Base-by-base conservation (phyloP, 2,329 filamentous ascomycete species). In the Alternaria sp. region DNA sequence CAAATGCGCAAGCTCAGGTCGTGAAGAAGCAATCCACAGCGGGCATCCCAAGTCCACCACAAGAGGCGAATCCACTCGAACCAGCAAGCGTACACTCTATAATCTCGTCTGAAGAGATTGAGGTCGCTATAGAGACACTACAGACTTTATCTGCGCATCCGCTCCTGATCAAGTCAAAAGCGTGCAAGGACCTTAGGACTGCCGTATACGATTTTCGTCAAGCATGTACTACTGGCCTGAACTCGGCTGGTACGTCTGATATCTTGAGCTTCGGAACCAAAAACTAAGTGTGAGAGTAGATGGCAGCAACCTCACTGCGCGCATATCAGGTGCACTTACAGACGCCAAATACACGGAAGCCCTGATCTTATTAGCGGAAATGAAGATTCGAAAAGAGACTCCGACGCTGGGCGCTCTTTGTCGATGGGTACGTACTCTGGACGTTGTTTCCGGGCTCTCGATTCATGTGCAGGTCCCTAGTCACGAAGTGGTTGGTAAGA, bases 391-490 rank as follows among this genome's bases (percentile, higher is more conserved):
- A n/a, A 80, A 82, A 3, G 84, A 91, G 62, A 83, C 86, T 18
- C 89, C 89, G 0, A 90, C 90, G 66, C 78, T 91, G 0, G 89
- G 89, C 20, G 88, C 89, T 1, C 77, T 91, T 7, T 91, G 89
- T 74, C 86, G 89, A 57, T 92, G 89, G 89, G 89, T 91, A 5
- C 84, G 89, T 58, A 89, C 91, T 70, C 79, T 91, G 26, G 89
- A 91, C 68, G 86, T 91, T 24, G 86, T 91, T 51, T 89, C 87
- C 65, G 88, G 88, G 2, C 78, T 91, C 7, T 87, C 87, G 4
- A 86, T 87, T 22, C 81, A 85, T 54, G 79, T 85, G 0, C 66
- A 71, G 56, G 81, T 82, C 3, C 76, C 79, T 46, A 73, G 74
- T 39, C 73, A 77, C 12, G 70, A 64, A 11, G 56, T 74, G 1